Base-by-base conservation (phyloP, 2,329 filamentous ascomycete species). In the Apiospora marii region DNA sequence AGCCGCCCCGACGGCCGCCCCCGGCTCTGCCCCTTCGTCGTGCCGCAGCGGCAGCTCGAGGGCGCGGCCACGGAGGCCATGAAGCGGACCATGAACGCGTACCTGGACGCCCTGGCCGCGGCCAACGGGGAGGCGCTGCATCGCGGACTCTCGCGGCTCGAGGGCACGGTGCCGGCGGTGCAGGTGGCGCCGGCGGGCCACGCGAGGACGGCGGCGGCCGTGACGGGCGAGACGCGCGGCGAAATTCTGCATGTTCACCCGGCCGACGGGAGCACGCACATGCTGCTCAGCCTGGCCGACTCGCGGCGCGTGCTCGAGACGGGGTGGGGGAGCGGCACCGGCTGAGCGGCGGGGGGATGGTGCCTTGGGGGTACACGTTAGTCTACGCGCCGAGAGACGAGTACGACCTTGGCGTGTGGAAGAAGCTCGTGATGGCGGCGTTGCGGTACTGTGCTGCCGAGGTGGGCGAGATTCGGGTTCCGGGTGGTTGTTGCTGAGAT, bases 31-130 rank as follows among this genome's bases (percentile, higher is more conserved):
- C 64, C 70, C 58, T 76, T 76, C 71, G 61, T 73, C 44, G 75
- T 74, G 19, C 75, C 75, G 27, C 75, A 76, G 74, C 72, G 75
- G 13, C 75, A 76, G 51, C 27, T 74, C 27, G 72, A 70, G 34
- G 74, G 73, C 34, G 48, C 34, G 16, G 73, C 74, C 16, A 64
- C 73, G 3, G 58, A 51, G 7, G 41, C 68, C 27, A 73, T 74
- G 69, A 76, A 74, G 70, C 19, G 37, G 30, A 70, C 51, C 67
- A 77, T 77, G 74, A 64, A 72, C 43, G 49, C 27, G 12, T 73
- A 73, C 64, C 71, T 77, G 4, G 70, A 71, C 41, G 14, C 43
- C 34, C 68, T 76, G 43, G 44, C 69, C 46, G 14, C 7, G n/a
- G 69, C 53, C 37, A 77, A 76, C 30, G 6, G 64, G 1, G 13